Evolutionary conservation across 2,329 filamentous ascomycete species (phyloP).

Genomic region (Helotiales sp.): DNA sequence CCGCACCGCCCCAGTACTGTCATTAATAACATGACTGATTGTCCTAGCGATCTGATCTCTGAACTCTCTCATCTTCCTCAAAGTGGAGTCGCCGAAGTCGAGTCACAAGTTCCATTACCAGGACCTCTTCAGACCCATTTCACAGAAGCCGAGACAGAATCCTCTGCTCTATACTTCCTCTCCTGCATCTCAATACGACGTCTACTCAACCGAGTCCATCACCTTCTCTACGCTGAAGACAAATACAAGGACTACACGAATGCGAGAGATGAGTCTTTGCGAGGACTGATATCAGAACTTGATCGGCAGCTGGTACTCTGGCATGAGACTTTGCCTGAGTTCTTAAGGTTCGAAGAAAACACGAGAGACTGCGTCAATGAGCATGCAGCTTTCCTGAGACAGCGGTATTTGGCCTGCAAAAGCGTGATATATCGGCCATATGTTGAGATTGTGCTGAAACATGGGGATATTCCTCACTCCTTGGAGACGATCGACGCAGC

Average conservation of each 20-base stretch:
- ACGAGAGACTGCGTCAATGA: slow-evolving; percentile 44
- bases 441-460: slow-evolving; percentile 46
- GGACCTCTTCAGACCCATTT: slow-evolving; percentile 53
- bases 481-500: slow-evolving; percentile 27
- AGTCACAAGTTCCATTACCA: slow-evolving; percentile 55
- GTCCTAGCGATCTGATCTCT: slow-evolving; percentile 54
- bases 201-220: slow-evolving; percentile 53
- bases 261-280: slow-evolving; percentile 19
- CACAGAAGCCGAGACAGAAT: slow-evolving; percentile 43
- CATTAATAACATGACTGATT: no score
- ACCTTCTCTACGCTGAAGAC: slow-evolving; percentile 54
- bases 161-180: slow-evolving; percentile 57
- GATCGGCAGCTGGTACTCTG: slow-evolving; percentile 56
- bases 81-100: slow-evolving; percentile 56
- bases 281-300: slow-evolving; percentile 44
- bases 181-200: slow-evolving; percentile 58
- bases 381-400: slow-evolving; percentile 54
- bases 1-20: not conserved
- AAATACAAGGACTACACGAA: slow-evolving; percentile 30
- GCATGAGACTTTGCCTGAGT: slow-evolving; percentile 52
- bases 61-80: slow-evolving; percentile 56
- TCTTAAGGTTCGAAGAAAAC: slow-evolving; percentile 50
- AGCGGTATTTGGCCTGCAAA: slow-evolving; percentile 56
- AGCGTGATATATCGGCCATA: slow-evolving; percentile 60
- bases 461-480: slow-evolving; percentile 14